Evolutionary conservation across 148 eudicot genomes (phyloP), one percentile per base, ranked within the genome.

Genomic region (Rhododendron vialii): DNA sequence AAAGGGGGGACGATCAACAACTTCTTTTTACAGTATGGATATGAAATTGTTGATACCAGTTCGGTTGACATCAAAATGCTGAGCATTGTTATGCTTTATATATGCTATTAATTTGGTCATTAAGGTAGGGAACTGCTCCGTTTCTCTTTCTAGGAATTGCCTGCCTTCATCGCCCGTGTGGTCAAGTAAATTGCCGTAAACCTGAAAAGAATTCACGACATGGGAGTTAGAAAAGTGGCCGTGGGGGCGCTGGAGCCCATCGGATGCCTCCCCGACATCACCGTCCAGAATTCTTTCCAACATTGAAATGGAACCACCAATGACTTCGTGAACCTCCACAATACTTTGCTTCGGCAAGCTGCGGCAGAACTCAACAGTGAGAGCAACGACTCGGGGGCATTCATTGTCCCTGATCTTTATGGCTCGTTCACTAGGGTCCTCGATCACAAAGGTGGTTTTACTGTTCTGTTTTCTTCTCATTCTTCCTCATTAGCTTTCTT

Each of bases 251-350:
- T 81, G 88, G 92, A 92, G 65, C 98, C 99, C 20, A 81, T 96
- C 80, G 98, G 97, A 28, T 95, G 98, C 85, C 88, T 93, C 53
- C 99, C 99, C 2, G 63, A 35, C 14, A 51, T 45, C 87, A 94
- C 96, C 7, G 33, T 3, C 0, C 1, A 24, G 28, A 87, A 84
- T 14, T 85, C 91, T 2, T 96, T 85, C 88, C 88, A 89, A 24
- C 86, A 85, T 57, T 94, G 96, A 89, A 90, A 94, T 45, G 33
- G 35, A 10, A 89, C 92, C 1, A 87, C 76, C 63, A 94, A 94
- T 83, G 10, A 41, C 1, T 88, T 89, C 4, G 93, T 84, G 22
- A 47, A 5, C 13, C 77, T 87, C 79, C 96, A 94, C 90, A 92
- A 94, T 84, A 81, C 43, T 12, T 86, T 94, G 47, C 76, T 94